phyloP scores from a whole-genome alignment of 495 filamentous ascomycete genomes.

The Trichocladium antarcticum region DNA sequence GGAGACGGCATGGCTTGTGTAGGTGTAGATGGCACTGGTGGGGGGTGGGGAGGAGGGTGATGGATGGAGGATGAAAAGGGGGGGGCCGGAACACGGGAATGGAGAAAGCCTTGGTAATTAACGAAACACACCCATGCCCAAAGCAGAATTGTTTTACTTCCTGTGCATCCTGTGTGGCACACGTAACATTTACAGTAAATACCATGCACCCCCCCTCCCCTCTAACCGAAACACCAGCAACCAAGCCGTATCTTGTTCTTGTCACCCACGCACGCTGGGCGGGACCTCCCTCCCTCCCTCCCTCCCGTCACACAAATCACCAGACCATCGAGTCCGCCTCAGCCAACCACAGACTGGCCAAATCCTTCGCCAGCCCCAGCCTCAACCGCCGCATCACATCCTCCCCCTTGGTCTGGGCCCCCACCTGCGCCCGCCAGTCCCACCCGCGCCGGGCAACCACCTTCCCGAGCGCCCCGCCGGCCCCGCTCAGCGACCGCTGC shows the following conservation, averaged over 20 bases:
- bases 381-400: conserved; percentile 64
- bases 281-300: too few relatives aligned
- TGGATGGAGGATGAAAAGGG: too few relatives aligned
- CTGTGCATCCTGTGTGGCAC: neutral
- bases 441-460: conserved; percentile 52
- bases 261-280: too few relatives aligned
- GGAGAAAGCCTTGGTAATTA: too few relatives aligned
- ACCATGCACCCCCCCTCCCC: neutral
- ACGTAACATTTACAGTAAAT: neutral
- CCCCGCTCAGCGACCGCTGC: conserved; percentile 38
- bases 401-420: conserved; percentile 44
- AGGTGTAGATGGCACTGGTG: neutral
- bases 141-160: neutral
- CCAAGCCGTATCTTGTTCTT: too few relatives aligned
- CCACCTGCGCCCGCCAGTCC: conserved; percentile 70
- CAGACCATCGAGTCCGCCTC: conserved; percentile 38
- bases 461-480: conserved; percentile 23
- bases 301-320: conserved; percentile 1
- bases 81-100: too few relatives aligned
- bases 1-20: conserved; percentile 21
- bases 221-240: neutral
- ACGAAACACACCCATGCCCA: too few relatives aligned
- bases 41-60: neutral
- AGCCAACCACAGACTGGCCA: conserved; percentile 50
- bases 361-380: conserved; percentile 59